Base-by-base conservation (phyloP, 2,329 filamentous ascomycete genomes). In the Aspergillus pseudoterreus region DNA sequence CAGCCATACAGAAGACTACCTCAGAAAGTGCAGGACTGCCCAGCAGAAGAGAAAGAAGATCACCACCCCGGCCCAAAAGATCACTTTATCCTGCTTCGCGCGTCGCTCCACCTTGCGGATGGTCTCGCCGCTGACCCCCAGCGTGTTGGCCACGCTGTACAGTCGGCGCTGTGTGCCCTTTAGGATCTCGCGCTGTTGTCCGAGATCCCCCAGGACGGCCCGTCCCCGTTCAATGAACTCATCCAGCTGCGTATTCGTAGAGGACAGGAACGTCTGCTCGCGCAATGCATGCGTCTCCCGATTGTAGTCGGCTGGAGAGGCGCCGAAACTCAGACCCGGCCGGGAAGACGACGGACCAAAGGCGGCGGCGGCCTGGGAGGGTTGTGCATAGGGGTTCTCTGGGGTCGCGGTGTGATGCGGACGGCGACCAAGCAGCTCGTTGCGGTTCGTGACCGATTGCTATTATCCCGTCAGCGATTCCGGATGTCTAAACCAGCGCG, bases 21-120 rank as follows among this genome's bases (percentile, higher is more conserved):
- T 78, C 72, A 99, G 71, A 68, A 83, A 97, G 72, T 92, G 88
- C 66, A 99, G 68, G 50, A 95, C 91, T 57, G 94, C 74, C 84
- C 90, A 97, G 71, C 92, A 96, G 68, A 99, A 99, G 35, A 82
- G 67, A 63, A 97, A 88, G 71, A 99, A 99, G 33, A 94, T 72
- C 4, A 95, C 72, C 2, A 92, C 90, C 0, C 94, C 91, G 0
- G 78, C 87, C 80, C 88, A 88, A 70, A 99, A 99, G 33, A 99
- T 95, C 91, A 92, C 97, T 74, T 96, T 97, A 70, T 99, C 94
- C 76, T 97, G 88, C 70, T 85, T 88, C 46, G 94, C 91, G 56
- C 94, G 80, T 61, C 94, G 77, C 74, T 97, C 92, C 39, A 99
- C 87, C 90, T 94, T 97, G 43, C 94, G 85, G 58, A 99, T 99